Evolutionary conservation across 108 stramenopile species (phyloP).

Genomic region (Cylindrotheca fusiformis): DNA sequence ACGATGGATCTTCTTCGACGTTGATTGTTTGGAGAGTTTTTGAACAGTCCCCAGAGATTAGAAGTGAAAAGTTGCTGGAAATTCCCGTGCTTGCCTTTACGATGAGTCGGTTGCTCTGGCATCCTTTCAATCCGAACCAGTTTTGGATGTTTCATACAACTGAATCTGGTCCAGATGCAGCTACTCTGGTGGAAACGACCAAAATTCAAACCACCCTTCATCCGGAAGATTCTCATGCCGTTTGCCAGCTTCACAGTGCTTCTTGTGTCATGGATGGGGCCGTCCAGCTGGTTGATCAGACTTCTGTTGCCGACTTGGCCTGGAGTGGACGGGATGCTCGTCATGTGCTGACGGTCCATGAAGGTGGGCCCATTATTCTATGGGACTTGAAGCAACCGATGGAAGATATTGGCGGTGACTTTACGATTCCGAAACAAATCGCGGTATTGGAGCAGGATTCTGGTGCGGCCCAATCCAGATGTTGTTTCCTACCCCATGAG

Average conservation of each 20-base stretch:
- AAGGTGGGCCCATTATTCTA: conserved; percentile 57
- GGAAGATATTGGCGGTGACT: conserved; percentile 5
- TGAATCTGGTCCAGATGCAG: conserved; percentile 28
- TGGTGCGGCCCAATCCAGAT: conserved; percentile 14
- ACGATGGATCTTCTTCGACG: conserved; percentile 31
- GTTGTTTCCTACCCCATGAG: conserved; percentile 67
- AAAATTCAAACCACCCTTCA: conserved; percentile 36
- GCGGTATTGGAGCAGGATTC: conserved; percentile 9
- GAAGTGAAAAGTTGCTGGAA: conserved; percentile 61
- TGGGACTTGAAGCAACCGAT: conserved; percentile 53
- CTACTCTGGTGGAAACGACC: conserved; percentile 70
- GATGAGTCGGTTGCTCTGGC: conserved; percentile 62
- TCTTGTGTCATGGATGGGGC: conserved; percentile 42
- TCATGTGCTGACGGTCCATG: conserved; percentile 62
- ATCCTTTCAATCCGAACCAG: conserved; percentile 81
- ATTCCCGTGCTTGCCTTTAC: conserved; percentile 12
- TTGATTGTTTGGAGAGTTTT: conserved; percentile 43
- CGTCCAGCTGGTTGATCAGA: conserved; percentile 30
- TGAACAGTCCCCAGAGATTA: conserved; percentile 33
- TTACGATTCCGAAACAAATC: conserved; percentile 11
- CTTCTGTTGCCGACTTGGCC: conserved; percentile 49
- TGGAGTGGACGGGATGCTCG: conserved; percentile 57
- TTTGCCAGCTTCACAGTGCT: conserved; percentile 29
- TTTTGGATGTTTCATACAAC: conserved; percentile 56
- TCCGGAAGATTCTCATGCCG: conserved; percentile 30